Evolutionary conservation across 805 yeast species (phyloP).

Genomic region (Yarrowia sp.): DNA sequence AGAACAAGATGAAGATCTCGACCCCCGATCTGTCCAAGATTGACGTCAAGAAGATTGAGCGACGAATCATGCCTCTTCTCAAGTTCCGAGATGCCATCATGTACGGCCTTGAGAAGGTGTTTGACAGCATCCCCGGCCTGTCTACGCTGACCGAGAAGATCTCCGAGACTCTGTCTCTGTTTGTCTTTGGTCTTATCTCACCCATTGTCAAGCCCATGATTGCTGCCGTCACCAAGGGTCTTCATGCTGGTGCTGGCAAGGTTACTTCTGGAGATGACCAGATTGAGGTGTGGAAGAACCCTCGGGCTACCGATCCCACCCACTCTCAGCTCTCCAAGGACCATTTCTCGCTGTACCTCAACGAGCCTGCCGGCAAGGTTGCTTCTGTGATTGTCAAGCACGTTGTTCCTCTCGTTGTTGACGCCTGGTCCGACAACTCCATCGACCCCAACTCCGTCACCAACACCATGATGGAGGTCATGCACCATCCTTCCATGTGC

Average conservation of each 20-base stretch:
- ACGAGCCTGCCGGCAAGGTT: constrained; percentile 44
- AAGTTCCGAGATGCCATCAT: constrained; percentile 40
- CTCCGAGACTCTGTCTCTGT: constrained; percentile 43
- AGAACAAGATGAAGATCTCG: constrained; percentile 27
- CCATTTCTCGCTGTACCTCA: constrained; percentile 44
- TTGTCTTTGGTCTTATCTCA: constrained; percentile 44
- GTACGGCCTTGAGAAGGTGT: constrained; percentile 40
- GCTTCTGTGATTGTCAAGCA: constrained; percentile 41
- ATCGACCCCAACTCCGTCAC: constrained; percentile 41
- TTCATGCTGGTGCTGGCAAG: constrained; percentile 41
- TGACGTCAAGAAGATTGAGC: constrained; percentile 33
- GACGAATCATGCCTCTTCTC: constrained; percentile 35
- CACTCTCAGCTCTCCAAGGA: constrained; percentile 45
- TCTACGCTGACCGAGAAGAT: constrained; percentile 42
- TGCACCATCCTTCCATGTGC: constrained; percentile 43
- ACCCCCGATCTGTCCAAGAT: constrained; percentile 26
- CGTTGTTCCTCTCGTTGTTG: constrained; percentile 42
- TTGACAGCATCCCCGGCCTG: constrained; percentile 43
- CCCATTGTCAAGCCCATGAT: constrained; percentile 44
- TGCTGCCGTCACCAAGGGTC: constrained; percentile 40
- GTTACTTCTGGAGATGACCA: constrained; percentile 44
- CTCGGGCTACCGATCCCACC: constrained; percentile 43
- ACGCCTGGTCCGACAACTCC: constrained; percentile 42
- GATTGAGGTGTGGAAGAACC: constrained; percentile 44
- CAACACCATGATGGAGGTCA: constrained; percentile 41